These are phyloP conservation scores for Phellinidium pouzarii DNA, from an alignment of 1,284 basidiomycete species.

Conservation along the genomic window DNA sequence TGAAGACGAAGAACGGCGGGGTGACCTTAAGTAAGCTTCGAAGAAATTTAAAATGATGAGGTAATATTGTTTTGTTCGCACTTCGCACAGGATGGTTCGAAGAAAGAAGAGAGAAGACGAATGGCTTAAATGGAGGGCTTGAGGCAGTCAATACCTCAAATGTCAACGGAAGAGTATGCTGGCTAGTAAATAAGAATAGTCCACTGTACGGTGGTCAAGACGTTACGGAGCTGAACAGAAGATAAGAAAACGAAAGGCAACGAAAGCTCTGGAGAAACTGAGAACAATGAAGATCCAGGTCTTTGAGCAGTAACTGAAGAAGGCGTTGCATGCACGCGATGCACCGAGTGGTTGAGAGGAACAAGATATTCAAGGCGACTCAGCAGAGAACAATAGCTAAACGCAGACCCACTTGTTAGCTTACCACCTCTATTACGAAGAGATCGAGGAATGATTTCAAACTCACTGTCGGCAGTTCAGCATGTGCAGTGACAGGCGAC, in stretches of 20 bases:
- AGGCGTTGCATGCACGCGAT: background rate
- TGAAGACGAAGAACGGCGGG: too few relatives aligned
- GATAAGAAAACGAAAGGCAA: background rate
- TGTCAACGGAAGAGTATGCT: background rate
- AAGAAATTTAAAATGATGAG: too few relatives aligned
- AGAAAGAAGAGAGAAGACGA: background rate
- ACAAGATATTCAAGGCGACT: background rate
- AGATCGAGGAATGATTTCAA: background rate
- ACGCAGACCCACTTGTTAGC: background rate
- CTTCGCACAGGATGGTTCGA: background rate
- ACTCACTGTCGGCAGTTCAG: slow-evolving; percentile 10
- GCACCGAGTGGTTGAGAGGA: background rate
- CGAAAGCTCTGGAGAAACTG: too few relatives aligned
- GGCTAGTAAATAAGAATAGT: background rate
- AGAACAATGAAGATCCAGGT: too few relatives aligned
- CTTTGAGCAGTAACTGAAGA: background rate
- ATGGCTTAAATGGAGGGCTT: background rate
- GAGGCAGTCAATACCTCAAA: background rate
- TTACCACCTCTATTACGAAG: background rate
- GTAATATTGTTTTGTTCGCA: background rate
- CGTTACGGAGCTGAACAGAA: background rate
- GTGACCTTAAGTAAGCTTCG: too few relatives aligned
- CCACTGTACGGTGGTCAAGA: background rate
- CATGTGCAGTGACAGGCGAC: slow-evolving; percentile 18
- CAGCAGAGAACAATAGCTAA: background rate